Evolutionary conservation across 2,329 filamentous ascomycete species (phyloP).

Genomic region (Diaporthe helianthi): DNA sequence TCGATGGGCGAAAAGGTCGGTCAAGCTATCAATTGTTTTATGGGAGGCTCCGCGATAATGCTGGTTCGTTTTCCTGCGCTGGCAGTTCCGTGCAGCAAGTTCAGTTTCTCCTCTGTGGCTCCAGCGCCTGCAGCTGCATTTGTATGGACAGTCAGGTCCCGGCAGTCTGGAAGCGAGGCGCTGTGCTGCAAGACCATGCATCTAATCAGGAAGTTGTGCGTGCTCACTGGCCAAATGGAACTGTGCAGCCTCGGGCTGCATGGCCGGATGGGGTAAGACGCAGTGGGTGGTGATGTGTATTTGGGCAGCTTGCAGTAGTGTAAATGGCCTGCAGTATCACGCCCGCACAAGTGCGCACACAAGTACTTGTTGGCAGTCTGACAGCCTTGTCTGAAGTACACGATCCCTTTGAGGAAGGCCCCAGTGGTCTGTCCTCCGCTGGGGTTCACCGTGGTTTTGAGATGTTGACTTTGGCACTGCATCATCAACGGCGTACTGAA

Average conservation of each 20-base stretch:
- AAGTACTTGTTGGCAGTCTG: constrained; percentile 18
- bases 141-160: constrained; percentile 30
- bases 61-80: constrained; percentile 3
- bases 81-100: constrained; percentile 7
- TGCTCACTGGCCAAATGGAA: constrained; percentile 28
- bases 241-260: constrained; percentile 16
- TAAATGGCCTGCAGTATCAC: constrained; percentile 10
- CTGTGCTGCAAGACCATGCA: constrained; percentile 20
- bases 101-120: background rate
- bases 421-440: no score
- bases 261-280: constrained; percentile 8
- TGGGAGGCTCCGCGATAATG: constrained; percentile 4
- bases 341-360: constrained; percentile 20
- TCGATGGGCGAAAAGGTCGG: constrained; percentile 13
- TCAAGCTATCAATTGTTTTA: background rate
- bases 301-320: constrained; percentile 16
- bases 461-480: background rate
- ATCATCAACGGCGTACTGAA: background rate
- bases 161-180: constrained; percentile 28
- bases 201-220: constrained; percentile 13
- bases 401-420: background rate
- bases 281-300: background rate
- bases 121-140: constrained; percentile 23
- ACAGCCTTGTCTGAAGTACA: constrained; percentile 4
- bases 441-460: background rate